Evolutionary conservation across 2,329 filamentous ascomycete genomes (phyloP).

Genomic region (Bipolaris zeicola): DNA sequence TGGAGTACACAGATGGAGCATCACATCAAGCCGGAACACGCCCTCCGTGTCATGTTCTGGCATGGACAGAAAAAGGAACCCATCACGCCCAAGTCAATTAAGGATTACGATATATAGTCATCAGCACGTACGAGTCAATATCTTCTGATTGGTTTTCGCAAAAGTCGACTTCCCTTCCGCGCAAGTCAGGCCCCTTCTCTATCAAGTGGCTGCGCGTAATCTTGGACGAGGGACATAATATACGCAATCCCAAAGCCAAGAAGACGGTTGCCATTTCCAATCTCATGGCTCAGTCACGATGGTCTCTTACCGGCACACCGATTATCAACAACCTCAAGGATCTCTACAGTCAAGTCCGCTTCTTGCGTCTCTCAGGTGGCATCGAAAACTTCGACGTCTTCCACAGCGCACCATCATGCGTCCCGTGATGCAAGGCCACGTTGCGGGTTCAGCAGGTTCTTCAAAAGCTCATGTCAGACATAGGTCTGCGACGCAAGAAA

Average conservation of each 20-base stretch:
- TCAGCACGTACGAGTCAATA: slow-evolving; percentile 84
- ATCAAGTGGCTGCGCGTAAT: slow-evolving; percentile 74
- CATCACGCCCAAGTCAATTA: slow-evolving; percentile 61
- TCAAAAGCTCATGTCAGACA: slow-evolving; percentile 76
- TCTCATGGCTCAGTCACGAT: slow-evolving; percentile 72
- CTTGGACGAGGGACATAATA: slow-evolving; percentile 62
- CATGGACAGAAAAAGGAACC: slow-evolving; percentile 65
- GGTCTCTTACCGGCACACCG: slow-evolving; percentile 67
- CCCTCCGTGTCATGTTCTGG: slow-evolving; percentile 73
- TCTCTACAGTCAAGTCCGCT: slow-evolving; percentile 78
- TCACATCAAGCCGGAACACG: slow-evolving; percentile 69
- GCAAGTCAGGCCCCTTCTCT: slow-evolving; percentile 58
- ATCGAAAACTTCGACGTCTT: slow-evolving; percentile 76
- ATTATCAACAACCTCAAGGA: slow-evolving; percentile 85
- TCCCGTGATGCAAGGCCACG: slow-evolving; percentile 65
- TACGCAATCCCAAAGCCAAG: slow-evolving; percentile 78
- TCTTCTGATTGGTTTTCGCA: slow-evolving; percentile 65
- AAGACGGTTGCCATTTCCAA: slow-evolving; percentile 70
- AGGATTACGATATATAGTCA: slow-evolving; percentile 74
- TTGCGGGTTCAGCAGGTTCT: slow-evolving; percentile 67
- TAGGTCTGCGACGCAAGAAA: slow-evolving; percentile 82
- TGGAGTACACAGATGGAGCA: slow-evolving; percentile 80
- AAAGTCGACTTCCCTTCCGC: slow-evolving; percentile 45
- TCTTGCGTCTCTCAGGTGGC: slow-evolving; percentile 76
- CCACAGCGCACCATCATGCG: slow-evolving; percentile 72